A percentile compares a stretch with the other conserved stretches of the same genome.
These are phyloP conservation scores for Zymoseptoria ardabiliae DNA, from an alignment of 2,329 filamentous ascomycete species.

Conservation along the genomic window DNA sequence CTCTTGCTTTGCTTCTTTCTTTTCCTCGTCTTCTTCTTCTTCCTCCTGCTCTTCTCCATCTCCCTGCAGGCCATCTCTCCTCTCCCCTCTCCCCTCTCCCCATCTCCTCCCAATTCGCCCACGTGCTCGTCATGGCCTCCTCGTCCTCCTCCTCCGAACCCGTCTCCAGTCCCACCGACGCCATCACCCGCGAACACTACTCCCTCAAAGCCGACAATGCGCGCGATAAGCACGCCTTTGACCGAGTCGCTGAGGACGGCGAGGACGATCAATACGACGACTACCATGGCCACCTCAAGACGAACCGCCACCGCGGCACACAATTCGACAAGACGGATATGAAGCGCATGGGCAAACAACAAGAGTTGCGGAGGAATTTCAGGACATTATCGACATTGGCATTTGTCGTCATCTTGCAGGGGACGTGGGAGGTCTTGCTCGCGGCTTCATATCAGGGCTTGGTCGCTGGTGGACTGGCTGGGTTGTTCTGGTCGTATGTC, in stretches of 20 bases:
- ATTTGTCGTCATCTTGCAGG: slow-evolving; percentile 43
- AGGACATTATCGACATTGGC: slow-evolving; percentile 42
- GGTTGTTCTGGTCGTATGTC: slow-evolving; percentile 24
- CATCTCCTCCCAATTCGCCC: background rate
- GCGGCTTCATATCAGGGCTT: slow-evolving; percentile 18
- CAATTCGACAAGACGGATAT: slow-evolving; percentile 35
- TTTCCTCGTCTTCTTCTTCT: too few species aligned
- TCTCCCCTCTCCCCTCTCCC: background rate
- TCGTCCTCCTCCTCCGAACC: slow-evolving; percentile 18
- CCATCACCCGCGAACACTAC: slow-evolving; percentile 14
- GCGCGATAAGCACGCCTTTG: slow-evolving; percentile 10
- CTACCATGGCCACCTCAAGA: slow-evolving; percentile 16
- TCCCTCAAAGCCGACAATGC: background rate
- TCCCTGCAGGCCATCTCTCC: background rate
- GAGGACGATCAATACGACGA: slow-evolving; percentile 6
- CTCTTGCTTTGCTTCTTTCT: background rate
- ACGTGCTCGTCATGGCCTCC: slow-evolving; percentile 1
- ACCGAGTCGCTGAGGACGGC: slow-evolving; percentile 15
- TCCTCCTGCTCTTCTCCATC: background rate
- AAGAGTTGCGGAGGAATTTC: slow-evolving; percentile 45
- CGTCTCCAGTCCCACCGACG: slow-evolving; percentile 7
- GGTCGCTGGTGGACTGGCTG: slow-evolving; percentile 21
- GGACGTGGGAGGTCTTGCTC: slow-evolving; percentile 46
- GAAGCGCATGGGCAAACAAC: slow-evolving; percentile 42
- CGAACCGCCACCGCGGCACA: slow-evolving; percentile 7